phyloP scores from a whole-genome alignment of 768 basidiomycete genomes.

The Suillus cothurnatus region DNA sequence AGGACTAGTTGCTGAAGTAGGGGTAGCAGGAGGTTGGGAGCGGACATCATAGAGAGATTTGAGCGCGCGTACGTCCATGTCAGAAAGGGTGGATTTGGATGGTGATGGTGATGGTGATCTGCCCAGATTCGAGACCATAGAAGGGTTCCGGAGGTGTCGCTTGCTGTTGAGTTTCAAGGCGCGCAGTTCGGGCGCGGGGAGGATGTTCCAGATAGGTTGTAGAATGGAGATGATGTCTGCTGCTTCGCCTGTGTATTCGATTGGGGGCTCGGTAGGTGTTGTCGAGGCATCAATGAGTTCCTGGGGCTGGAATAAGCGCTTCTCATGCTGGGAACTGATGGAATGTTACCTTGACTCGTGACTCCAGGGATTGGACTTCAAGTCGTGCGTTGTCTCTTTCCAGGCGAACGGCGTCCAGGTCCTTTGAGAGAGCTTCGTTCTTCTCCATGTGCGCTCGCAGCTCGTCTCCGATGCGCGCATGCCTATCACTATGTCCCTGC shows the following conservation, averaged over 20 bases:
- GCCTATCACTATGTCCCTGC: conserved; percentile 41
- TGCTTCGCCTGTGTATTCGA: conserved; percentile 45
- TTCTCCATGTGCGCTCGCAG: conserved; percentile 47
- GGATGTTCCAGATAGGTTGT: conserved; percentile 73
- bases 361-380: conserved; percentile 41
- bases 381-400: conserved; percentile 53
- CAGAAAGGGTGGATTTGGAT: conserved; percentile 46
- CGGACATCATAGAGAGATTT: conserved; percentile 71
- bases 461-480: conserved; percentile 52
- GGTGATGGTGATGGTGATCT: conserved; percentile 14
- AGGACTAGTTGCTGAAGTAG: conserved; percentile 4
- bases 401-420: conserved; percentile 54
- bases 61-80: conserved; percentile 85
- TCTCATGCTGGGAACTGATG: not conserved
- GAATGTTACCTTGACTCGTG: conserved; percentile 39
- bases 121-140: conserved; percentile 41
- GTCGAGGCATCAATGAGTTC: conserved; percentile 23
- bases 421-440: conserved; percentile 47
- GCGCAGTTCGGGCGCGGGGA: conserved; percentile 86
- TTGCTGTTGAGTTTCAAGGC: conserved; percentile 57
- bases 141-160: conserved; percentile 50
- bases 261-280: conserved; percentile 26
- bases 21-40: conserved; percentile 20
- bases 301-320: conserved; percentile 20
- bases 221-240: conserved; percentile 62